These are phyloP conservation scores for Schwanniomyces occidentalis DNA, from an alignment of 805 yeast species.

Conservation along the genomic window DNA sequence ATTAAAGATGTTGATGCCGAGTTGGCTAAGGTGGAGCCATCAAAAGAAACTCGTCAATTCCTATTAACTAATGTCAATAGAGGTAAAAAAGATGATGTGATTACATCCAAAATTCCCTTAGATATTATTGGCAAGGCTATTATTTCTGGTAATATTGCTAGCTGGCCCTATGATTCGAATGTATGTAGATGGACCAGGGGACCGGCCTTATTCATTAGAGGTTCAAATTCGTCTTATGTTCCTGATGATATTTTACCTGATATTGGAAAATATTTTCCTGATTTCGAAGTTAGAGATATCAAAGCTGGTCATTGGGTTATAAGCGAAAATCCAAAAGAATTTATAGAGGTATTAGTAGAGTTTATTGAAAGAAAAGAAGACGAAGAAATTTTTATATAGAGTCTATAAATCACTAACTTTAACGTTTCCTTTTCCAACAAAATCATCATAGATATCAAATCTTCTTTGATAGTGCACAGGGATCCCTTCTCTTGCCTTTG, in stretches of 20 bases:
- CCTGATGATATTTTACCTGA: slow-evolving; percentile 78
- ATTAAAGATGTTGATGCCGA: slow-evolving; percentile 68
- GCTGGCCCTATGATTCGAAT: slow-evolving; percentile 70
- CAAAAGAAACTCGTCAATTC: slow-evolving; percentile 68
- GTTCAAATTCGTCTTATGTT: slow-evolving; percentile 71
- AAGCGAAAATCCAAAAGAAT: slow-evolving; percentile 80
- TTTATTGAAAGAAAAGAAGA: slow-evolving; percentile 57
- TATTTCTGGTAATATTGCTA: slow-evolving; percentile 64
- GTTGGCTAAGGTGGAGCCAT: slow-evolving; percentile 62
- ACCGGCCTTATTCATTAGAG: slow-evolving; percentile 79
- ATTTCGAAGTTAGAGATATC: slow-evolving; percentile 69
- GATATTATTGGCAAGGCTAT: slow-evolving; percentile 65
- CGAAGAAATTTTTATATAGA: slow-evolving; percentile 9
- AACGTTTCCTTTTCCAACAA: slow-evolving; percentile 27
- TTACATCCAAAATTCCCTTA: slow-evolving; percentile 66
- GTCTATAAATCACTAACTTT: slow-evolving; percentile 29
- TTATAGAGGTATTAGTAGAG: slow-evolving; percentile 59
- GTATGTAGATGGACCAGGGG: slow-evolving; percentile 55
- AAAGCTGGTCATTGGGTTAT: slow-evolving; percentile 94
- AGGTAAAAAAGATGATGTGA: slow-evolving; percentile 38
- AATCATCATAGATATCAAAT: slow-evolving; percentile 42
- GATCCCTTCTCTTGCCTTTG: slow-evolving; percentile 41
- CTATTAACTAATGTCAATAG: slow-evolving; percentile 66
- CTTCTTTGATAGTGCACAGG: slow-evolving; percentile 46
- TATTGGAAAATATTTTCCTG: slow-evolving; percentile 77